Percentiles rank a stretch among this genome's conserved stretches.
Evolutionary conservation across 78 protist species (phyloP).

Genomic region (Planoprotostelium fungivorum): DNA sequence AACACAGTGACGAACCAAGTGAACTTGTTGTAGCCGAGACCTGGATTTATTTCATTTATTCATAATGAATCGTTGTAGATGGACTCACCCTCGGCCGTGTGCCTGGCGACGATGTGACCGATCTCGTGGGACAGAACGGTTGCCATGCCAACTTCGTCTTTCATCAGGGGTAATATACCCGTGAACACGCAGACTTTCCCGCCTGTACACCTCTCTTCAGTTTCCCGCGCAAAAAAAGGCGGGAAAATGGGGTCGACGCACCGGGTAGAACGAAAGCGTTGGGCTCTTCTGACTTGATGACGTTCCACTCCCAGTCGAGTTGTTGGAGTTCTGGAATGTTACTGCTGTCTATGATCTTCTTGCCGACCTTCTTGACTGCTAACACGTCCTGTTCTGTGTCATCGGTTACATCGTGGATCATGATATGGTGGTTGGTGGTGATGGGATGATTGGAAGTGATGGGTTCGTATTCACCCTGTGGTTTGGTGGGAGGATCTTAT

Average conservation of each 20-base stretch:
- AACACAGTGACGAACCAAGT: not conserved
- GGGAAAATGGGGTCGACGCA: slow-evolving; percentile 27
- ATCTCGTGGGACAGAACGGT: slow-evolving; percentile 39
- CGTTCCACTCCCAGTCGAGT: slow-evolving; percentile 54
- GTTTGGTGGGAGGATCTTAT: not conserved
- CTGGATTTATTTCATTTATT: not conserved
- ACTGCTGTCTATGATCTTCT: slow-evolving; percentile 13
- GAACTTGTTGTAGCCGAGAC: not conserved
- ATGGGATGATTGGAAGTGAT: not conserved
- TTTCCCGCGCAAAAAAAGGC: not conserved
- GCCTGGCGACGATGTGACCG: slow-evolving; percentile 56
- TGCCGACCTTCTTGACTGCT: slow-evolving; percentile 14
- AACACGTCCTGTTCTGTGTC: not conserved
- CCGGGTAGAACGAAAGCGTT: slow-evolving; percentile 51
- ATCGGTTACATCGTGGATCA: too few relatives aligned
- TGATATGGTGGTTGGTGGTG: not conserved
- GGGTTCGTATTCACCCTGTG: not conserved
- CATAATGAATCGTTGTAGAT: not conserved
- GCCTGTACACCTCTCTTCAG: slow-evolving; percentile 8
- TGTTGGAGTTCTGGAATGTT: not conserved
- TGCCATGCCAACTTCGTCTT: slow-evolving; percentile 5
- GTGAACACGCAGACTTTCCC: not conserved
- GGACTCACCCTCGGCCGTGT: slow-evolving; percentile 31
- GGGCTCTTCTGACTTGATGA: slow-evolving; percentile 11
- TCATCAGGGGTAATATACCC: not conserved